Evolutionary conservation across 768 basidiomycete genomes (phyloP), one percentile per base, ranked within the genome.

Genomic region (Boletus bicolor): DNA sequence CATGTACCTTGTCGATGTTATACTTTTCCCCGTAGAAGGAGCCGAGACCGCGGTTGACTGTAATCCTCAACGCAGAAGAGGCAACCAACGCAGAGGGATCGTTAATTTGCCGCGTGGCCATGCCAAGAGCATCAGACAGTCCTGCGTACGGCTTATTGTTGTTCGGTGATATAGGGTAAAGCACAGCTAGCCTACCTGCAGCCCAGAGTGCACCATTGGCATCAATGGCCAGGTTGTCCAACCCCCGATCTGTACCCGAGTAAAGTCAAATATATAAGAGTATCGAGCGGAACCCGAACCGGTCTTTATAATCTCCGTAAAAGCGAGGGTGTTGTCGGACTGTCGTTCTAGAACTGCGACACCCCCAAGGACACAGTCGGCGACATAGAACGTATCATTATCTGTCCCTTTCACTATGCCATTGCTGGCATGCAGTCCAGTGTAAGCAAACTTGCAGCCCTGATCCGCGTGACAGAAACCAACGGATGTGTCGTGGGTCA

Each of bases 301-400:
- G n/a, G 79, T 75, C 24, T 70, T 61, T 43, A 90, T 79, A 11
- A 66, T 59, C 59, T 88, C 86, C 4, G 69, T 74, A 14, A 85
- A 60, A 21, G 81, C 71, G 17, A 91, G 76, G 0, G 79, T 77
- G 57, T 87, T 70, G 58, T 91, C 85, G 2, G 72, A 69, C 63
- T 85, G 83, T 49, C 72, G 68, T 60, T 89, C 83, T 21, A 89
- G 72, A 44, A 87, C 72, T 37, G 65, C 75, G 30, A 90, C 61
- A 10, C 67, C 71, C 3, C 83, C 84, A 1, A 60, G 57, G n/a
- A 75, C 42, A 12, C 67, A 65, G 56, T 77, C 80, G 5, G 75
- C 78, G 21, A 87, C 81, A 64, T 88, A 90, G 57, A 87, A 72
- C 0, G 84, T 84, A n/a, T 81, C 84, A 56, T 87, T 85, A 17